phyloP scores from a whole-genome alignment of 306 rosid genomes.

The Aeschynomene evenia region DNA sequence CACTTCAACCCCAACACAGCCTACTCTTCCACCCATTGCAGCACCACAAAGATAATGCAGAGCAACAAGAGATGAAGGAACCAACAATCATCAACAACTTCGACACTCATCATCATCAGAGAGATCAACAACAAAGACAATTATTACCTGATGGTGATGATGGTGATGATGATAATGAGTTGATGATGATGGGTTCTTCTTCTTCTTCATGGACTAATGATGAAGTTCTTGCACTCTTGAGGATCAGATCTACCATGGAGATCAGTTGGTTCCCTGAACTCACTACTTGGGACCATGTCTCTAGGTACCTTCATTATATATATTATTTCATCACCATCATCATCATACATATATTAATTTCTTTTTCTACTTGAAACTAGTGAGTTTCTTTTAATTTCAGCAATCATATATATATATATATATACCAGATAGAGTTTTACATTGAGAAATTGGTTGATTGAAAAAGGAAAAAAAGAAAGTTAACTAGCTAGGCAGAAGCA shows the following conservation, averaged over 20 bases:
- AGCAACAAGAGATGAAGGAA: conserved; percentile 16
- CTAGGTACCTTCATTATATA: conserved; percentile 57
- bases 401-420: too few species aligned
- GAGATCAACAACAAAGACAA: conserved; percentile 19
- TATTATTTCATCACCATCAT: too few species aligned
- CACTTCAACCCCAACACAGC: conserved; percentile 28
- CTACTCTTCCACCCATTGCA: conserved; percentile 46
- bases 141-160: background rate
- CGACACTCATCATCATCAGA: conserved; percentile 31
- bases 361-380: too few species aligned
- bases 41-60: conserved; percentile 32
- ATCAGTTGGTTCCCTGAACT: conserved; percentile 62
- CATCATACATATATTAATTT: background rate
- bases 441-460: too few species aligned
- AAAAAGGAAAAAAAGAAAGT: too few species aligned
- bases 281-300: conserved; percentile 85
- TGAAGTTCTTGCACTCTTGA: conserved; percentile 68
- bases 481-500: background rate
- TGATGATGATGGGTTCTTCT: too few species aligned
- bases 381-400: too few species aligned
- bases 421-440: too few species aligned
- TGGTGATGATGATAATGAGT: too few species aligned
- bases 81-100: conserved; percentile 15
- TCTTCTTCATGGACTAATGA: conserved; percentile 73
- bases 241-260: conserved; percentile 82